phyloP scores from a whole-genome alignment of 164 flowering plant species.

The Protea cynaroides region DNA sequence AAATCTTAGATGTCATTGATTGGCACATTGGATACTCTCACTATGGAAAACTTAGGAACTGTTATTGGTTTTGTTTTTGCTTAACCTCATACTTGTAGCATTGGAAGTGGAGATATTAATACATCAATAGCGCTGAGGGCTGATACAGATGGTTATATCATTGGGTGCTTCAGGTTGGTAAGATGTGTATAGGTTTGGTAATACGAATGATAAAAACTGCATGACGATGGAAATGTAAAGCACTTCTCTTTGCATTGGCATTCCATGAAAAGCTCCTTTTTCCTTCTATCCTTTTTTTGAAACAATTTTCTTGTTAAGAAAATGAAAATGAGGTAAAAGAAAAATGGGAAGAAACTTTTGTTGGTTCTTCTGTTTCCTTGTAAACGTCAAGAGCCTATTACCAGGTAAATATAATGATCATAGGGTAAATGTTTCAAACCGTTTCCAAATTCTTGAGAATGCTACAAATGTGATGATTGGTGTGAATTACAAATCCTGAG shows the following conservation, averaged over 20 bases:
- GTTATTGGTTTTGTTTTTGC: background rate
- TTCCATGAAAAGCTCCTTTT: too few relatives aligned
- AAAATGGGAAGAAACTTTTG: too few relatives aligned
- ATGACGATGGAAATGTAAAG: background rate
- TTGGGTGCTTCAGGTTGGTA: conserved; percentile 79
- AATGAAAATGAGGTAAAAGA: too few relatives aligned
- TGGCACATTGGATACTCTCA: conserved; percentile 41
- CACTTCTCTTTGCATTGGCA: background rate
- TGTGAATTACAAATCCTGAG: too few relatives aligned
- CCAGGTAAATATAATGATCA: too few relatives aligned
- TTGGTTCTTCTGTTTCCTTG: too few relatives aligned
- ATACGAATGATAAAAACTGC: background rate
- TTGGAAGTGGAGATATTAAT: conserved; percentile 96
- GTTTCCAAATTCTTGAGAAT: too few relatives aligned
- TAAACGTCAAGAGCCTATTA: too few relatives aligned
- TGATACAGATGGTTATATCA: conserved; percentile 63
- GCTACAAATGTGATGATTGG: too few relatives aligned
- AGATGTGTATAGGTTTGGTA: background rate
- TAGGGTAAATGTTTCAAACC: too few relatives aligned
- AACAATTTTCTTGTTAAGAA: too few relatives aligned
- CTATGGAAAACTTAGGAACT: background rate
- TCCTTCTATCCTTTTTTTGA: too few relatives aligned
- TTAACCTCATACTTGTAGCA: conserved; percentile 33
- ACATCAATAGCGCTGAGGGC: conserved; percentile 83
- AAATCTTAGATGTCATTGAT: conserved; percentile 78